phyloP scores from a whole-genome alignment of 2,329 filamentous ascomycete species.

The Zasmidium angulare region DNA sequence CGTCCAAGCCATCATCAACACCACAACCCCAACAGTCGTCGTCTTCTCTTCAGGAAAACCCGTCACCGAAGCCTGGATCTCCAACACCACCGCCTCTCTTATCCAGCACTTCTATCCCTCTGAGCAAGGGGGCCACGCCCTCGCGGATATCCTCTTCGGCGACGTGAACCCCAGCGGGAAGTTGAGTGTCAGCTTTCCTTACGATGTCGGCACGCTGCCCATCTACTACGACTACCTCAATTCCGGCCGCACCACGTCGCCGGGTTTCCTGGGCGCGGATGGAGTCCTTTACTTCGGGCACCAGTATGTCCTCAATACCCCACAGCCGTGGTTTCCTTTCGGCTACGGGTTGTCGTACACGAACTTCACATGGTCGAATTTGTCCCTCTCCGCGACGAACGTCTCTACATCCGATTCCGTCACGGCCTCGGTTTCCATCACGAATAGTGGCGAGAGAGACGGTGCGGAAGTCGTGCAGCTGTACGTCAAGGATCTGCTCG shows the following conservation, averaged over 20 bases:
- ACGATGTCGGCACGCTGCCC: slow-evolving; percentile 43
- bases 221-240: slow-evolving; percentile 57
- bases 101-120: slow-evolving; percentile 75
- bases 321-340: slow-evolving; percentile 41
- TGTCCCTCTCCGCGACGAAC: slow-evolving; percentile 13
- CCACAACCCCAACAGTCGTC: slow-evolving; percentile 66
- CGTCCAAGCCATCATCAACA: slow-evolving; percentile 65
- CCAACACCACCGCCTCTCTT: slow-evolving; percentile 61
- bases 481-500: slow-evolving; percentile 45
- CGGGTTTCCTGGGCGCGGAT: slow-evolving; percentile 49
- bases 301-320: slow-evolving; percentile 42
- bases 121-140: slow-evolving; percentile 54
- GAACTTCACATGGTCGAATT: slow-evolving; percentile 40
- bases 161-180: slow-evolving; percentile 30
- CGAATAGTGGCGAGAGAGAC: slow-evolving; percentile 59
- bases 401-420: slow-evolving; percentile 49
- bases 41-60: slow-evolving; percentile 71
- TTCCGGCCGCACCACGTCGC: slow-evolving; percentile 58
- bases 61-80: slow-evolving; percentile 71
- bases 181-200: slow-evolving; percentile 30
- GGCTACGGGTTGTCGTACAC: slow-evolving; percentile 46
- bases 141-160: slow-evolving; percentile 32
- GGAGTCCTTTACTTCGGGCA: slow-evolving; percentile 45
- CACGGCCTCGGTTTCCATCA: slow-evolving; percentile 59
- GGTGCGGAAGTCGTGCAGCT: slow-evolving; percentile 59